These are phyloP conservation scores for Plasmodium berghei DNA, from an alignment of 169 alveolate species.

Conservation along the genomic window DNA sequence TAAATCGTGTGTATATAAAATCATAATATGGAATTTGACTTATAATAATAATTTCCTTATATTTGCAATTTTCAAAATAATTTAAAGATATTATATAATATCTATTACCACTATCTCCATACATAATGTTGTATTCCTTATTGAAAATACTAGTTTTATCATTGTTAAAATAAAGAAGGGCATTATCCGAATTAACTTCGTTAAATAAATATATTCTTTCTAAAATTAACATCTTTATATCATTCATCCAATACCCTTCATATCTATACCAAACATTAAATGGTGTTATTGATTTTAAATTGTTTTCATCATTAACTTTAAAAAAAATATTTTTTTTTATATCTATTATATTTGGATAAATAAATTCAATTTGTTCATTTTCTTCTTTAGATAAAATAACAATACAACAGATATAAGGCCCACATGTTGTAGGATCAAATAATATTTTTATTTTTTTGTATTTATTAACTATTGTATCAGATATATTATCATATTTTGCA, in stretches of 20 bases:
- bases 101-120: conserved; percentile 61
- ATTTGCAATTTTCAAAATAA: conserved; percentile 48
- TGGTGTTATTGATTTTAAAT: conserved; percentile 31
- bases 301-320: conserved; percentile 23
- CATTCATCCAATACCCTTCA: conserved; percentile 61
- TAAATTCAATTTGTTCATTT: conserved; percentile 54
- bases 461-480: not conserved
- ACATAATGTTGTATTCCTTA: conserved; percentile 59
- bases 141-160: not conserved
- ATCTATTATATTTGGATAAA: conserved; percentile 41
- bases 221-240: conserved; percentile 42
- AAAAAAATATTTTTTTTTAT: conserved; percentile 12
- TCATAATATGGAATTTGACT: conserved; percentile 59
- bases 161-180: conserved; percentile 28
- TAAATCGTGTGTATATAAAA: conserved; percentile 23
- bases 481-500: not conserved
- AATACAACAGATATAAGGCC: conserved; percentile 55
- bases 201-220: conserved; percentile 64
- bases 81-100: conserved; percentile 38
- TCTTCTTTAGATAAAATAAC: conserved; percentile 43
- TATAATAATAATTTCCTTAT: conserved; percentile 42
- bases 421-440: conserved; percentile 45
- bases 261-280: conserved; percentile 71
- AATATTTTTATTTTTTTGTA: conserved; percentile 21
- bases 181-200: conserved; percentile 23